Conservation (phyloP, 2,329 filamentous ascomycete genomes). For the Rugonectria rugulosa region DNA sequence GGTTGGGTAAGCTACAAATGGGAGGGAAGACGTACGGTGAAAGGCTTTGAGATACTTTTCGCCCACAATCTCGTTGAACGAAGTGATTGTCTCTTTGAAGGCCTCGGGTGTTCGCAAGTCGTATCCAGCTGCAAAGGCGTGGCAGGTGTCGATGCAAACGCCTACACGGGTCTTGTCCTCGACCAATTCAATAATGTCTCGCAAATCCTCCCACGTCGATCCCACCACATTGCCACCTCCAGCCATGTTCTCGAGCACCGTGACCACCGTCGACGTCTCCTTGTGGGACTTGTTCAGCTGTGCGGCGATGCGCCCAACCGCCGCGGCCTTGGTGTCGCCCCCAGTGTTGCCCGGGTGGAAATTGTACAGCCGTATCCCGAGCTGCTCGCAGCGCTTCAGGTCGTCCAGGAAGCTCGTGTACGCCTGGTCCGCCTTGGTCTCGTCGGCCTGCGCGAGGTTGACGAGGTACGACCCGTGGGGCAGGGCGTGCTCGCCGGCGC, state of each 20-base stretch:
- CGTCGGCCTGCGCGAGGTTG: conserved; percentile 88
- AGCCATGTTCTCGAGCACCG: conserved; percentile 95
- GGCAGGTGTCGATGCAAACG: conserved; percentile 96
- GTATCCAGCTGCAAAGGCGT: conserved; percentile 93
- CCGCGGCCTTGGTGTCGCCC: conserved; percentile 69
- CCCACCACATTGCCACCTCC: conserved; percentile 88
- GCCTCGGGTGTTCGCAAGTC: conserved; percentile 80
- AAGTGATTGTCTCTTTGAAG: conserved; percentile 75
- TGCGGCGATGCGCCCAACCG: conserved; percentile 79
- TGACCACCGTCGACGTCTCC: conserved; percentile 78
- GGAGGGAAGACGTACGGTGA: conserved; percentile 58
- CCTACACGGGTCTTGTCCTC: conserved; percentile 85
- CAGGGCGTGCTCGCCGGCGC: conserved; percentile 75
- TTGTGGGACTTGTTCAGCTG: conserved; percentile 84
- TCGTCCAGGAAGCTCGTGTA: conserved; percentile 90
- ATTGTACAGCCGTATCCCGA: conserved; percentile 94
- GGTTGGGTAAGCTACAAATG: not conserved
- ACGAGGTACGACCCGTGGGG: conserved; percentile 97
- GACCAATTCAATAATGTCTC: conserved; percentile 81
- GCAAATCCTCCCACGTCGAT: conserved; percentile 83
- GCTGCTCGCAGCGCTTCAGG: conserved; percentile 79
- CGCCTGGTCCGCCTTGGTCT: conserved; percentile 82
- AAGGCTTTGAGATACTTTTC: conserved; percentile 81
- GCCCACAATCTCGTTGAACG: conserved; percentile 82
- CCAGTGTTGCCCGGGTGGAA: conserved; percentile 93